Evolutionary conservation across 2,329 filamentous ascomycete species (phyloP), one percentile per base, ranked within the genome.

Genomic region (Fusarium proliferatum): DNA sequence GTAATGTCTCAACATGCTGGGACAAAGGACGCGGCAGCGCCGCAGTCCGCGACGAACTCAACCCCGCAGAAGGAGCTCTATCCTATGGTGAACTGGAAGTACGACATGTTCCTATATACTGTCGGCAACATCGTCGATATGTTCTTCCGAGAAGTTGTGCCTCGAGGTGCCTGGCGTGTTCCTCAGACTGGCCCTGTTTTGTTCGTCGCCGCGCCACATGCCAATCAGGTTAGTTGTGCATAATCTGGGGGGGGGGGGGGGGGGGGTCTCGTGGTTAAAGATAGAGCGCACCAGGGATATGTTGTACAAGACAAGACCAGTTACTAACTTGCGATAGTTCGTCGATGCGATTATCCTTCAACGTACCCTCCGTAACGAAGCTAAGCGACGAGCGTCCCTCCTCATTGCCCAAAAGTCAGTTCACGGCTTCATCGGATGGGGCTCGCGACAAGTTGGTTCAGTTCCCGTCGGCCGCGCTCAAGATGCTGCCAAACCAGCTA

Each of bases 111-210:
- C 79, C 86, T 95, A 38, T 94, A 93, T 88, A 87, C 88, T 55
- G 92, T 95, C 80, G 93, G 92, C 46, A 89, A 98, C 73, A 87
- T 98, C 59, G 91, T 97, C 74, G 96, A 99, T 83, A 91, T 98
- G 76, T 99, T 99, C 89, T 99, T 99, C 86, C 92, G 96, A 76
- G 96, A 99, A 84, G 94, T 99, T 21, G 95, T 98, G 81, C 96
- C 96, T 17, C 90, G 96, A 74, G 95, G 95, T 76, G 94, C 95
- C 72, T 99, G 96, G 95, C 96, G 95, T 83, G 93, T 99, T 49
- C 96, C 96, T 49, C 91, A 93, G 78, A 89, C 90, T 72, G 96
- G 95, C 0, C 95, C 96, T 2, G 90, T 99, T 72, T 94, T 99
- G 67, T 96, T 99, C 79, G 96, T 99, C 76, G 96, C 95, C 49